Base-by-base conservation (phyloP, 805 yeast species). In the Cyberlindnera mycetangii region DNA sequence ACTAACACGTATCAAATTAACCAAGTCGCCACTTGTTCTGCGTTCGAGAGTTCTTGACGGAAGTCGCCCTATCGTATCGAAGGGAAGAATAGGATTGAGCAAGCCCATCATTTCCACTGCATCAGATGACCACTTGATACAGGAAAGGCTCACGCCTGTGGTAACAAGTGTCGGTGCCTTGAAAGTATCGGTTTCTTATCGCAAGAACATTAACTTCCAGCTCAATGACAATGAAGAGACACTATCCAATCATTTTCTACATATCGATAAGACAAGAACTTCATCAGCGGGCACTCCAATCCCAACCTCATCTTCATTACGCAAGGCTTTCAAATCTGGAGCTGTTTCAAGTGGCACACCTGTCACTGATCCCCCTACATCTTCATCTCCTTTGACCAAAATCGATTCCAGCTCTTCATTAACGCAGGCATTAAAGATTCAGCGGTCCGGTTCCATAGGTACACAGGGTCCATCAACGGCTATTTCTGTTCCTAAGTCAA, bases 61-160 rank as follows among this genome's bases (percentile, higher is more conserved):
- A 0, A 76, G 83, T 14, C 78, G 79, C 52, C 84, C 93, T 1
- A 85, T 90, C 22, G 71, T 81, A 10, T 83, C 95, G 1, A 83
- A 81, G 59, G 96, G 96, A 3, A 69, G 97, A 49, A 76, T 89
- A 19, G 97, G 97, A 0, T 71, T 92, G 42, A 82, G 92, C 49
- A 84, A 85, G 60, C 68, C 83, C 4, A 74, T 83, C 3, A 74
- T 80, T 19, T 53, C 58, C 5, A 24, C 12, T 6, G 8, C 41
- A 12, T 30, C 45, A 1, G 65, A 66, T 15, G 66, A 79, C 15
- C 87, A 83, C 56, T 66, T 85, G 47, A 72, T 72, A 20, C 85
- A 83, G 39, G 79, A 79, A 55, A 72, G 72, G 44, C 75, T 93
- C 43, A 74, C 78, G 5, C 88, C 95, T 0, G 78, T 93, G 3